Base-by-base conservation (phyloP, 2,329 filamentous ascomycete genomes). In the Clonostachys sp. region DNA sequence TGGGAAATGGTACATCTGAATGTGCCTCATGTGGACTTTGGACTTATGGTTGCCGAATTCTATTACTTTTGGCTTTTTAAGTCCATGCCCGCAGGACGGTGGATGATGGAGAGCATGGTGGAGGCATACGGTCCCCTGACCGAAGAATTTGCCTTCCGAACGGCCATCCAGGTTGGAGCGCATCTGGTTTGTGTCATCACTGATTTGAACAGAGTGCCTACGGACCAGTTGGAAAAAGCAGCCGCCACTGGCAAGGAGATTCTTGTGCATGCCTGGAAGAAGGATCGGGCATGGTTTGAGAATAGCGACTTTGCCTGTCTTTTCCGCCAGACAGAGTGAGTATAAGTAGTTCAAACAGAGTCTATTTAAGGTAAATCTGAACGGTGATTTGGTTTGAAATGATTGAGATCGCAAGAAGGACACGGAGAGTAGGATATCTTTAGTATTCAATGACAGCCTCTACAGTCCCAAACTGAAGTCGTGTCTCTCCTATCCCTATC, bases 31-130 rank as follows among this genome's bases (percentile, higher is more conserved):
- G 63, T 79, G 6, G 80, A 84, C 54, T 54, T 83, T 0, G 81
- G 78, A 12, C 79, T 83, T 57, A 78, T 83, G 70, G 67, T 83
- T 34, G 79, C 77, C 4, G 80, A 84, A 55, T 58, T 84, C 8
- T 84, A 80, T 53, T 65, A 77, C 55, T 60, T 81, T 2, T 77
- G 72, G 51, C 65, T 81, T 5, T 84, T 75, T 64, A 78, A 73
- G 51, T 57, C 63, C 33, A 71, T 79, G 34, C 65, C 73, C 10
- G 75, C 71, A 3, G 78, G 74, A 0, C 46, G 74, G 4, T 80
- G 73, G 75, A 61, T 80, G 5, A 70, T 80, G 9, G 57, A 73
- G 42, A 73, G 75, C 1, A 74, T 83, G 41, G 54, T 68, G 5
- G 56, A 67, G 1, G 77, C 74, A 3, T 82, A 82, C 47, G 74